Evolutionary conservation across 108 stramenopile species (phyloP), one percentile per base, ranked within the genome.

Genomic region (Fragilaria radians): DNA sequence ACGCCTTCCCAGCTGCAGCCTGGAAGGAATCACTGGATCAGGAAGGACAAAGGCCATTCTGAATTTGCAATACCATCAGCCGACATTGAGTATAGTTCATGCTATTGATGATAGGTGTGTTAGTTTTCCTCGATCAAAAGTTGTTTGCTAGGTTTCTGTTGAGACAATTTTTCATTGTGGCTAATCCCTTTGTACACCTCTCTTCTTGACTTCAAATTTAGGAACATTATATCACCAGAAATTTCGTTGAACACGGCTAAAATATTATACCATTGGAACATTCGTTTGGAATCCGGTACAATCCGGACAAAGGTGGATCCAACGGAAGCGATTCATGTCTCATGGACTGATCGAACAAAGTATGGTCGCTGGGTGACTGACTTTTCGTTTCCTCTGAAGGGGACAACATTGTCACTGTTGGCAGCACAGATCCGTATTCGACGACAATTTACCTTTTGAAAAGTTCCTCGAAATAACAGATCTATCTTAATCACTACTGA

Each of bases 401-500:
- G 71, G 19, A 76, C 80, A 7, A 69, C 69, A 11, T 19, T 72
- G 0, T 29, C 36, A 5, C 67, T 63, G 42, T 50, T 81, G 64
- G 67, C 80, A 2, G 74, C 80, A 11, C 66, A 81, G 56, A 56
- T 81, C 9, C 59, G 66, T 28, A 68, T 81, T 3, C 71, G 80
- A 59, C 65, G 80, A 49, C 80, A 81, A 48, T 81, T 81, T 60
- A 51, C 27, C 11, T 76, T 81, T 54, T 81, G 60, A 67, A 28
- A 21, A 32, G n/a, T n/a, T n/a, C 23, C 17, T 0, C 17, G 0
- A 17, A 52, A 17, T 52, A 14, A n/a, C n/a, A n/a, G n/a, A n/a
- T n/a, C n/a, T n/a, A n/a, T n/a, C n/a, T n/a, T n/a, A n/a, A n/a
- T n/a, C n/a, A n/a, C n/a, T n/a, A n/a, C n/a, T n/a, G n/a, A n/a